Evolutionary conservation across 73 alveolate species (phyloP).

Genomic region (Paraurostyla sp.): DNA sequence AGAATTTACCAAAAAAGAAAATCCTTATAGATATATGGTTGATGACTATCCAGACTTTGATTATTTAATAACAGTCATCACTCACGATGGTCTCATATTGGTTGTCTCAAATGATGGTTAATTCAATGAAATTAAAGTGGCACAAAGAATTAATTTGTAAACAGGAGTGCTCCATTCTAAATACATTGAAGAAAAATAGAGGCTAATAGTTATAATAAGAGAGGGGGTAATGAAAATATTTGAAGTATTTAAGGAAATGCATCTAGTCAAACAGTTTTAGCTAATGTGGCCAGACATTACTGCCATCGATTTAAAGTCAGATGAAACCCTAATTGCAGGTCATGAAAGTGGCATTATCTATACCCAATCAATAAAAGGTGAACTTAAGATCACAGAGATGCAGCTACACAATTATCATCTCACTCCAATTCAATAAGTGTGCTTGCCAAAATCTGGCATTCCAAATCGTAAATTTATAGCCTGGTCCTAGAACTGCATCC

Average conservation of each 20-base stretch:
- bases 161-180: not conserved
- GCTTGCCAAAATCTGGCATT: conserved; percentile 14
- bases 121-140: conserved; percentile 15
- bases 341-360: conserved; percentile 42
- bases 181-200: not conserved
- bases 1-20: not conserved
- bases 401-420: conserved; percentile 27
- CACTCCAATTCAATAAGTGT: not conserved
- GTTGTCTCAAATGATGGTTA: not conserved
- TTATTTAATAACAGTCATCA: not conserved
- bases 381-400: conserved; percentile 24
- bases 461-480: conserved; percentile 1
- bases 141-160: conserved; percentile 15
- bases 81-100: conserved; percentile 1
- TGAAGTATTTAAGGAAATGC: not conserved
- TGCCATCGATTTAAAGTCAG: conserved; percentile 34
- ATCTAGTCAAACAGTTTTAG: not conserved
- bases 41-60: conserved; percentile 44
- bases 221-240: not conserved
- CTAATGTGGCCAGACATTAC: conserved; percentile 49
- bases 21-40: conserved; percentile 38
- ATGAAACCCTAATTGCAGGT: conserved; percentile 10
- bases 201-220: not conserved
- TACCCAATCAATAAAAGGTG: conserved; percentile 24
- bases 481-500: not conserved